Evolutionary conservation across 192 early-diverging fungal species (phyloP).

Genomic region (Linnemannia zychae): DNA sequence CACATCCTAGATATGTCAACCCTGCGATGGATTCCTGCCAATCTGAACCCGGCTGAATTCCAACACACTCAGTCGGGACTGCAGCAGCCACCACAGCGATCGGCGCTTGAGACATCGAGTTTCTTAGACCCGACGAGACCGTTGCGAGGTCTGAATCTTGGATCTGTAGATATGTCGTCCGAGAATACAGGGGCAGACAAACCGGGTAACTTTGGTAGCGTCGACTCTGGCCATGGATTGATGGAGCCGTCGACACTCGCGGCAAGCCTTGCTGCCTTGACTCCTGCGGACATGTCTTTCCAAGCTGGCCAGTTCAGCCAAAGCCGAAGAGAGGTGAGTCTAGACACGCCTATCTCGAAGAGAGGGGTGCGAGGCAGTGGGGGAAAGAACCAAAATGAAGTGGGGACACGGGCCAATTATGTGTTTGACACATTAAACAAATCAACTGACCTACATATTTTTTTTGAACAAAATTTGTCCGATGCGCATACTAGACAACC

Average conservation of each 20-base stretch:
- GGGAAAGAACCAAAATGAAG: not conserved
- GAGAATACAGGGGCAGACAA: not conserved
- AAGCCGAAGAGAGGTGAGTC: slow-evolving; percentile 4
- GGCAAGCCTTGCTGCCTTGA: not conserved
- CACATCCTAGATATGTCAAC: slow-evolving; percentile 61
- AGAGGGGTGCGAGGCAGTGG: not conserved
- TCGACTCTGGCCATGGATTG: slow-evolving; percentile 9
- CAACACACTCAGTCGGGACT: not conserved
- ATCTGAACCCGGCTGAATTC: slow-evolving; percentile 7
- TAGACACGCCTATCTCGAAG: not conserved
- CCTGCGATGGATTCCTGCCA: slow-evolving; percentile 58
- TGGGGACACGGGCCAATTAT: not conserved
- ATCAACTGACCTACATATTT: slow-evolving; percentile 4
- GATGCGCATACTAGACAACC: not conserved
- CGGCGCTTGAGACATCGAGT: not conserved
- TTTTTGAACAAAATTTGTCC: not conserved
- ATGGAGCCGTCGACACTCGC: slow-evolving; percentile 10
- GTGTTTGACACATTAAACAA: slow-evolving; percentile 7
- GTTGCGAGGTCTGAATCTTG: too few relatives aligned
- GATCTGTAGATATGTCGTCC: too few relatives aligned
- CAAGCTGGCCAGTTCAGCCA: not conserved
- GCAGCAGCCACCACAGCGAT: not conserved
- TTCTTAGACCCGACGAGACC: too few relatives aligned
- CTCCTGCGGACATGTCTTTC: not conserved
- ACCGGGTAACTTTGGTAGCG: not conserved